Evolutionary conservation across 2,329 filamentous ascomycete genomes (phyloP).

Genomic region (Pseudogymnoascus sp.): DNA sequence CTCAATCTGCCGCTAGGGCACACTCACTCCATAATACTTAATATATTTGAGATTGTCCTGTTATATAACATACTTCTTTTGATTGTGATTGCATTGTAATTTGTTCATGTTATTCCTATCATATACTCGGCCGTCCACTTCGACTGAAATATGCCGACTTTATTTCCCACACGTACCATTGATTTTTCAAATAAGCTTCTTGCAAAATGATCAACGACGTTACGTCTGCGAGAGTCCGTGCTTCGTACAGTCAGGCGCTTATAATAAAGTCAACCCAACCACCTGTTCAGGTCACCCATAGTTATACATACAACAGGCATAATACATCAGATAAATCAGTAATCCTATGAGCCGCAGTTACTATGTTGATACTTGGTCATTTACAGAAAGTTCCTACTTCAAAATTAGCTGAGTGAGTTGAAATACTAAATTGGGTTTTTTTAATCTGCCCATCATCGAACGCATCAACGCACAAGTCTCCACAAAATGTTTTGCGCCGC

Average conservation of each 20-base stretch:
- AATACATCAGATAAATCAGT: neutral
- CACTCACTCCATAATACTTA: conserved; percentile 29
- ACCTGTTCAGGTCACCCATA: neutral
- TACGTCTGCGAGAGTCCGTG: no score
- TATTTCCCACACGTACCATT: neutral
- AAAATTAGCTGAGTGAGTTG: neutral
- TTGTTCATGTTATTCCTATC: neutral
- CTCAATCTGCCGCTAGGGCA: conserved; percentile 33
- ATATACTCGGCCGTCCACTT: no score
- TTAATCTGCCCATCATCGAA: no score
- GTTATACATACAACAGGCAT: neutral
- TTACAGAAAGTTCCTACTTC: neutral
- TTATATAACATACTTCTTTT: neutral
- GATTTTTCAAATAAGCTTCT: no score
- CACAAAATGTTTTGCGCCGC: no score
- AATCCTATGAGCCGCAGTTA: neutral
- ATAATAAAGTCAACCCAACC: no score
- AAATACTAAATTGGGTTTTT: neutral
- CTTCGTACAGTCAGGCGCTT: no score
- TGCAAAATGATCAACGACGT: no score
- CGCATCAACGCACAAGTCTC: no score
- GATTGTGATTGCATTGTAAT: neutral
- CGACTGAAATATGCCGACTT: no score
- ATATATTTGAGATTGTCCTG: conserved; percentile 19
- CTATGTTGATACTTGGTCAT: neutral